Base-by-base conservation (phyloP, 352 stramenopile genomes). In the Phytophthora fragariae region DNA sequence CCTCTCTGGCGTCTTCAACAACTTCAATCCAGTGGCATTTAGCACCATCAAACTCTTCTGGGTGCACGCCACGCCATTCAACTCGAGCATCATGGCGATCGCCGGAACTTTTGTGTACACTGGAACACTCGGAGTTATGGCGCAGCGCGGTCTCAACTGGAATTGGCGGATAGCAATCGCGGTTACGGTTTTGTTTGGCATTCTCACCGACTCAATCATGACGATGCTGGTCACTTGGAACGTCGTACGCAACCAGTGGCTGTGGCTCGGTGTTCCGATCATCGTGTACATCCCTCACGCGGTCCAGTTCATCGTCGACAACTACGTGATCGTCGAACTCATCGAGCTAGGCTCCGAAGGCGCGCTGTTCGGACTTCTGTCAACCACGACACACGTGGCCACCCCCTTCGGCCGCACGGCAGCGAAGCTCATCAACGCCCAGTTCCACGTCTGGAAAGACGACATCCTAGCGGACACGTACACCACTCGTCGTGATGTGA, bases 301-400 rank as follows among this genome's bases (percentile, higher is more conserved):
- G 44, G 66, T 85, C 31, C 73, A 73, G 49, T 87, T 87, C 68
- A 87, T 87, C 37, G 68, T 87, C 6, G 63, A 73, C 27, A 87
- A 76, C 57, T 85, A 81, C 62, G 77, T 81, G 21, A 72, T 83
- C 44, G 80, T 87, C 14, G 80, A 88, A 64, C 79, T 88, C 33
- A 71, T 76, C 15, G 80, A 84, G 41, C 33, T 64, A 19, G 81
- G 81, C 11, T 72, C 81, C 29, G 81, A 88, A 62, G 81, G 73
- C 5, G 75, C 80, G 4, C 57, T 85, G 11, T 88, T 84, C 64
- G 79, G 79, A 0, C 66, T 88, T 5, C 55, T 88, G 8, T 85
- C 81, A 21, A 82, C 80, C 5, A 78, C 75, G 9, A 75, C 61
- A 27, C 85, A 88, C 57, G 63, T 86, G 17, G 65, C 77, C 37